Percentiles rank a stretch among this genome's conserved stretches.
These are phyloP conservation scores for Dioszegia hungarica DNA, from an alignment of 768 basidiomycete species.

Conservation along the genomic window DNA sequence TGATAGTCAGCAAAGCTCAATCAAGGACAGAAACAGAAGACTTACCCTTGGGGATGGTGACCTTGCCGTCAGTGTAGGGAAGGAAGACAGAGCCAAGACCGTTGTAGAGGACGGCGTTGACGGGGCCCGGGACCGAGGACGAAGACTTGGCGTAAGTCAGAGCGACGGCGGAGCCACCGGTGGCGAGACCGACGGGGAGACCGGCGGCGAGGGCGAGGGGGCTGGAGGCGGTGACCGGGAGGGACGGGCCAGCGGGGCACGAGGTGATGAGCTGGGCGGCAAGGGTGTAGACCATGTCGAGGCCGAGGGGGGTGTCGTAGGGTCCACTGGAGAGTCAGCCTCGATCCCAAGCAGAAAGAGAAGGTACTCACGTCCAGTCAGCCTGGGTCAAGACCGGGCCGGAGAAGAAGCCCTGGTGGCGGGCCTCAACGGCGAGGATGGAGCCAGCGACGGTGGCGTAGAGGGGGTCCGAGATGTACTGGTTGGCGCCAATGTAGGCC, in stretches of 20 bases:
- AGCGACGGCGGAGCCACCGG: constrained; percentile 51
- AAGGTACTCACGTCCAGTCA: constrained; percentile 10
- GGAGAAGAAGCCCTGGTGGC: constrained; percentile 57
- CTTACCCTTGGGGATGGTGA: constrained; percentile 28
- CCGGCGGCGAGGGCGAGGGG: constrained; percentile 43
- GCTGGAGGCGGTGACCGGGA: constrained; percentile 57
- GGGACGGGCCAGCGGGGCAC: constrained; percentile 58
- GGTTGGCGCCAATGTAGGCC: constrained; percentile 60
- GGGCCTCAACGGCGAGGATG: constrained; percentile 62
- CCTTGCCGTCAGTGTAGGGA: constrained; percentile 24
- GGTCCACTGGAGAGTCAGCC: constrained; percentile 28
- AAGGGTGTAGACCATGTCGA: constrained; percentile 55
- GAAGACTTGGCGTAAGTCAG: constrained; percentile 52
- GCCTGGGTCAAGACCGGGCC: constrained; percentile 3
- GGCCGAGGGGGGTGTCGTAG: constrained; percentile 56
- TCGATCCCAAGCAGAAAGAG: not conserved
- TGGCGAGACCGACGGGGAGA: constrained; percentile 13
- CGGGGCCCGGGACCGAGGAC: constrained; percentile 22
- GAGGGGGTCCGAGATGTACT: constrained; percentile 53
- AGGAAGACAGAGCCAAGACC: constrained; percentile 24
- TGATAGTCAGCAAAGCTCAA: too few relatives aligned
- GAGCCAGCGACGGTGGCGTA: constrained; percentile 54
- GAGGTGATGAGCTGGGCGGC: constrained; percentile 54
- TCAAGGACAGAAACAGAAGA: too few relatives aligned
- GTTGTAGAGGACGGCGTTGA: constrained; percentile 31